phyloP scores from a whole-genome alignment of 371 early-diverging fungal species.

The Globomyces sp. region DNA sequence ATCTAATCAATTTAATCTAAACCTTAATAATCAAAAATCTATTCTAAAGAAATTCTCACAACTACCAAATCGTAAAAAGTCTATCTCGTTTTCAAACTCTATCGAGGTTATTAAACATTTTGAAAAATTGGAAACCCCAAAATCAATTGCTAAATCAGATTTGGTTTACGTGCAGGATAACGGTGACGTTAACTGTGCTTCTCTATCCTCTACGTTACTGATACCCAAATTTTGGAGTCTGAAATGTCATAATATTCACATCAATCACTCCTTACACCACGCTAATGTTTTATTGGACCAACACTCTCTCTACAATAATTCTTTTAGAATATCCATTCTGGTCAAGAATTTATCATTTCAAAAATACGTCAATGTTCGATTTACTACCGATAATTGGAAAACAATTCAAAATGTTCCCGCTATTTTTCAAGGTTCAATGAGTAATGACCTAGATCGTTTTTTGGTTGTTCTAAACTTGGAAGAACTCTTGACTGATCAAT shows the following conservation, averaged over 20 bases:
- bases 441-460: constrained; percentile 43
- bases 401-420: constrained; percentile 59
- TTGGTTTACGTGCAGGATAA: constrained; percentile 8
- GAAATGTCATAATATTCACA: neutral
- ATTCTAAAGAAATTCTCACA: constrained; percentile 9
- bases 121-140: constrained; percentile 2
- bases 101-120: constrained; percentile 15
- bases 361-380: constrained; percentile 67
- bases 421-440: constrained; percentile 34
- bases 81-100: constrained; percentile 8
- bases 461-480: constrained; percentile 24
- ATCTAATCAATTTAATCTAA: no score
- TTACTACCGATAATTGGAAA: constrained; percentile 68
- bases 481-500: constrained; percentile 24
- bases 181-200: constrained; percentile 5
- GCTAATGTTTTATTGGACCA: neutral
- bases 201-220: constrained; percentile 2
- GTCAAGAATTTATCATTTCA: constrained; percentile 77
- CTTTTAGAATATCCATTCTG: constrained; percentile 11
- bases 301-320: neutral
- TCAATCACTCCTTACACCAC: neutral
- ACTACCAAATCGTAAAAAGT: constrained; percentile 9
- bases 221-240: constrained; percentile 15
- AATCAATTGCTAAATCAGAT: constrained; percentile 5
- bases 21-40: neutral